phyloP scores from a whole-genome alignment of 306 rosid species.

The Sindora glabra region DNA sequence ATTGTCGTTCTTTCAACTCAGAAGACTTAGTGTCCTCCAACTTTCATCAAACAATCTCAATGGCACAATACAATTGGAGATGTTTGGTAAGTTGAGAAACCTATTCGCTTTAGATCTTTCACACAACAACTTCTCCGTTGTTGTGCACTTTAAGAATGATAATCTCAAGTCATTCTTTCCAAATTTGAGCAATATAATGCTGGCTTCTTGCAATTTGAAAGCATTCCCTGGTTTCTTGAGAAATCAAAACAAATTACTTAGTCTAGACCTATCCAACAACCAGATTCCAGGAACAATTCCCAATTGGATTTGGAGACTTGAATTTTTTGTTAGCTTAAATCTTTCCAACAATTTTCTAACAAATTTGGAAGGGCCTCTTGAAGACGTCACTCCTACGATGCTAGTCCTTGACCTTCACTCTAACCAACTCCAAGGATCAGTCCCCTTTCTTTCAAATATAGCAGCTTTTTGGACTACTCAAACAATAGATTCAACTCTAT shows the following conservation, averaged over 20 bases:
- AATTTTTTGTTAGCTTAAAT: neutral
- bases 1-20: neutral
- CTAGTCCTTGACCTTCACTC: neutral
- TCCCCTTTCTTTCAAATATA: fast-evolving
- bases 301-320: constrained; percentile 19
- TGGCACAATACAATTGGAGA: neutral
- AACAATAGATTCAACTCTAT: neutral
- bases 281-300: constrained; percentile 14
- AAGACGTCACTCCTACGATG: neutral
- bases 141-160: neutral
- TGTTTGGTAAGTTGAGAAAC: neutral
- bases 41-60: constrained; percentile 33
- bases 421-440: neutral
- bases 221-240: constrained; percentile 11
- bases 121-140: constrained; percentile 3
- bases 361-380: neutral
- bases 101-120: constrained; percentile 27
- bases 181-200: neutral
- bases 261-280: neutral
- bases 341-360: neutral
- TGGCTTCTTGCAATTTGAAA: constrained; percentile 16
- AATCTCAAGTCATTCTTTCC: neutral
- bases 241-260: neutral
- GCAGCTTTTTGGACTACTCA: neutral
- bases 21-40: neutral